These are phyloP conservation scores for Hirsutella minnesotensis DNA, from an alignment of 2,329 filamentous ascomycete genomes.

Conservation along the genomic window DNA sequence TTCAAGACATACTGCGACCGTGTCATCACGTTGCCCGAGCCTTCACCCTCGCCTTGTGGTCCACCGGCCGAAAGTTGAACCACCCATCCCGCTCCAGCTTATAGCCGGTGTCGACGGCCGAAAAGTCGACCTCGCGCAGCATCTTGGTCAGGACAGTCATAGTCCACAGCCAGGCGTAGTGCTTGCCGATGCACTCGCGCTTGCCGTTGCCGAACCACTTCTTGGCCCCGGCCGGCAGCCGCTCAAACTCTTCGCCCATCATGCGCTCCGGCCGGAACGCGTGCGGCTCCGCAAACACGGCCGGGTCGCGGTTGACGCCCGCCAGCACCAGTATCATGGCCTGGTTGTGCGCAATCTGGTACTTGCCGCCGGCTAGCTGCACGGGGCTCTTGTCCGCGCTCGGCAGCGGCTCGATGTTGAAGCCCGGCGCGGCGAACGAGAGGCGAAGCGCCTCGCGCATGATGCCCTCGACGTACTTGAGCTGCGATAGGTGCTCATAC, in stretches of 20 bases:
- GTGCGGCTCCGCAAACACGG: constrained; percentile 33
- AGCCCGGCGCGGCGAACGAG: constrained; percentile 39
- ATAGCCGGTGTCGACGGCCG: constrained; percentile 26
- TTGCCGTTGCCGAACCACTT: constrained; percentile 41
- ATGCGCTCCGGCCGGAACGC: constrained; percentile 36
- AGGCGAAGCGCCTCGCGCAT: constrained; percentile 43
- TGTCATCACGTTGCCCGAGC: constrained; percentile 14
- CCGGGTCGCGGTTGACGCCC: constrained; percentile 36
- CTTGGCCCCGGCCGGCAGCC: constrained; percentile 31
- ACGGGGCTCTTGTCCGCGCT: constrained; percentile 29
- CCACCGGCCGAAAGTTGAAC: constrained; percentile 39
- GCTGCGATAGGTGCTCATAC: constrained; percentile 34
- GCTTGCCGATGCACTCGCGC: constrained; percentile 37
- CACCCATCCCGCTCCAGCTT: constrained; percentile 34
- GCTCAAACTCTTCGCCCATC: constrained; percentile 31
- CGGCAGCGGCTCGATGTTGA: constrained; percentile 38
- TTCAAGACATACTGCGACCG: too few species aligned
- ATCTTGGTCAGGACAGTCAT: constrained; percentile 29
- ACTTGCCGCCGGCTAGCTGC: constrained; percentile 34
- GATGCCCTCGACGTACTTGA: constrained; percentile 42
- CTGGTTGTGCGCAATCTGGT: constrained; percentile 36
- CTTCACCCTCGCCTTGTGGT: constrained; percentile 31
- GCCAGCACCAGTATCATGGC: constrained; percentile 36
- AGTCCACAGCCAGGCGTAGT: constrained; percentile 35
- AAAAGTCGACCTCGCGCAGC: constrained; percentile 33